phyloP scores from a whole-genome alignment of 495 filamentous ascomycete species.

The Trichocladium antarcticum region DNA sequence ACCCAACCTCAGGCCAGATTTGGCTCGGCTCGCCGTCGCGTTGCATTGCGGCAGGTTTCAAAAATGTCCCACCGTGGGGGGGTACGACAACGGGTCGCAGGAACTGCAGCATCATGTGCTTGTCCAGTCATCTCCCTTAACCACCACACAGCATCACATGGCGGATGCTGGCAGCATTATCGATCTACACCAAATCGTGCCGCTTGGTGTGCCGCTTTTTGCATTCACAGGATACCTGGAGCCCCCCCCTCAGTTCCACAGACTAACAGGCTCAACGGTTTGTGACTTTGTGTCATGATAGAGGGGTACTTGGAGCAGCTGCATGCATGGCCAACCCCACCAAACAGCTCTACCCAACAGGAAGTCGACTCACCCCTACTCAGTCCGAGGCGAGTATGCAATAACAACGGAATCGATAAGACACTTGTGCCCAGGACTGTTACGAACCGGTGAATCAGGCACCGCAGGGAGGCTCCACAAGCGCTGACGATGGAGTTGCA shows the following conservation, averaged over 20 bases:
- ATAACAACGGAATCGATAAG: neutral
- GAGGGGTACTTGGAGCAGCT: neutral
- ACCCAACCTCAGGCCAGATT: constrained; percentile 11
- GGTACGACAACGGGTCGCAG: constrained; percentile 22
- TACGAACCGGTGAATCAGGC: constrained; percentile 19
- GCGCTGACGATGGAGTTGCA: neutral
- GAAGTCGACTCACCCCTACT: neutral
- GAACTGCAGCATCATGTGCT: constrained; percentile 20
- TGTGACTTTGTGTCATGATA: too few relatives aligned
- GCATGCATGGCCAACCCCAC: neutral
- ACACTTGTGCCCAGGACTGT: neutral
- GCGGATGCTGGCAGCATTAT: neutral
- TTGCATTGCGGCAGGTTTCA: constrained; percentile 5
- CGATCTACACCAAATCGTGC: neutral
- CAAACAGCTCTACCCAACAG: neutral
- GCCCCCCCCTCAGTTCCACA: neutral
- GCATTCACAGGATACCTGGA: neutral
- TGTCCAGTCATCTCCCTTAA: neutral
- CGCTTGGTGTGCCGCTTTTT: neutral
- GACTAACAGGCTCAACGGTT: too few relatives aligned
- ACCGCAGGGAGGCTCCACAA: constrained; percentile 9
- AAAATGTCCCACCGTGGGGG: constrained; percentile 11
- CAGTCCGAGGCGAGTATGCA: neutral
- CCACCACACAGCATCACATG: constrained; percentile 1
- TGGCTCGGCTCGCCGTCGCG: constrained; percentile 18